These are phyloP conservation scores for Penicillium sp. DNA, from an alignment of 2,329 filamentous ascomycete genomes.

Conservation along the genomic window DNA sequence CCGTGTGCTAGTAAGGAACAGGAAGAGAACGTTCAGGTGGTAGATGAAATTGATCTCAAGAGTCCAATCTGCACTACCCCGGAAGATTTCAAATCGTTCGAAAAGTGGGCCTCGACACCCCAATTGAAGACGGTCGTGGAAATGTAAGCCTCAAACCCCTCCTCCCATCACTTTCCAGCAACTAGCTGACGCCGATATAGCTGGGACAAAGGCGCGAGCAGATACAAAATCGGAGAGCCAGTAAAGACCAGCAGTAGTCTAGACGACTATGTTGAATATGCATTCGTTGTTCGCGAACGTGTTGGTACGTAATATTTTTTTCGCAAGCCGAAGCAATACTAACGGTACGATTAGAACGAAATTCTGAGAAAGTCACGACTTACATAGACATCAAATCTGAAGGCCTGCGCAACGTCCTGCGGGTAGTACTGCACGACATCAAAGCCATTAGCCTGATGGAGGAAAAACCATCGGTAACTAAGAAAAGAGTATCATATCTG, in stretches of 20 bases:
- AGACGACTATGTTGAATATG: slow-evolving; percentile 5
- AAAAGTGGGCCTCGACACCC: not conserved
- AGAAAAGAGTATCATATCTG: not conserved
- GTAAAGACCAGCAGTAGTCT: not conserved
- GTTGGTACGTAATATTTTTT: not conserved
- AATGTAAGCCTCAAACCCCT: not conserved
- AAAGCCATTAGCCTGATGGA: slow-evolving; percentile 4
- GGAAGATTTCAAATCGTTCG: not conserved
- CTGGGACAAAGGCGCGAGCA: slow-evolving; percentile 1
- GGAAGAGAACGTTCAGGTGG: not conserved
- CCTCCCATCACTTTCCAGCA: not conserved
- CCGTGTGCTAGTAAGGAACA: slow-evolving; percentile 1
- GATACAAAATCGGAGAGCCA: slow-evolving; percentile 3
- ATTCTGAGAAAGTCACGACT: not conserved
- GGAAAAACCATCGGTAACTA: slow-evolving; percentile 1
- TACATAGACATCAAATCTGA: slow-evolving; percentile 8
- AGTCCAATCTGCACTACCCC: not conserved
- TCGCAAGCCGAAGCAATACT: not conserved
- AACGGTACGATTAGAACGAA: not conserved
- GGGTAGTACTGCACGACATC: slow-evolving; percentile 3
- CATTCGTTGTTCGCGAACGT: slow-evolving; percentile 6
- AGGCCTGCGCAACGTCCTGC: slow-evolving; percentile 1
- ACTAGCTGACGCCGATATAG: slow-evolving; percentile 1
- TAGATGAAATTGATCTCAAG: not conserved
- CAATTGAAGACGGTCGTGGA: not conserved